Percentiles rank a stretch among this genome's conserved stretches.
phyloP scores from a whole-genome alignment of 768 basidiomycete species.

The Lactarius deliciosus region DNA sequence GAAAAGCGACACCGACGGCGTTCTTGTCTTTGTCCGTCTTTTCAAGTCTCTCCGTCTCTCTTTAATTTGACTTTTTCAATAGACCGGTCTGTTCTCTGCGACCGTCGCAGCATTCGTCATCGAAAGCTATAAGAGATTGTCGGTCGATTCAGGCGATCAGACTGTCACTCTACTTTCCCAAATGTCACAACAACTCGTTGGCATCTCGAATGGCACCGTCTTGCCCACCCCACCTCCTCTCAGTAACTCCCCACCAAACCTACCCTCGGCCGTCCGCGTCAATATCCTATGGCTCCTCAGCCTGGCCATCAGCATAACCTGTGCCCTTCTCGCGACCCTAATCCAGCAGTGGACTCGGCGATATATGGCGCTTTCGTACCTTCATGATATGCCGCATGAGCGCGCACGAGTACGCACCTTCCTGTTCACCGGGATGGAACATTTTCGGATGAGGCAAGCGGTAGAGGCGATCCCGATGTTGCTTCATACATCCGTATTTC shows the following conservation, averaged over 20 bases:
- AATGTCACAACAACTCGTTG: slow-evolving; percentile 7
- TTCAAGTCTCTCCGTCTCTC: neutral
- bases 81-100: slow-evolving; percentile 15
- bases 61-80: neutral
- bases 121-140: neutral
- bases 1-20: slow-evolving; percentile 3
- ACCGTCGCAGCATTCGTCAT: slow-evolving; percentile 9
- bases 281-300: slow-evolving; percentile 12
- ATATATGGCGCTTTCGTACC: slow-evolving; percentile 8
- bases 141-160: neutral
- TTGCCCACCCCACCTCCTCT: neutral
- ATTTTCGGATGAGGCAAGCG: slow-evolving; percentile 7
- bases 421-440: slow-evolving; percentile 8
- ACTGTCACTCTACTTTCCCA: slow-evolving; percentile 5
- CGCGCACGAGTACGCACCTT: slow-evolving; percentile 12
- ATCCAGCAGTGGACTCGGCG: slow-evolving; percentile 6
- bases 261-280: neutral
- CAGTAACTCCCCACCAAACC: neutral
- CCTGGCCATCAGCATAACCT: slow-evolving; percentile 9
- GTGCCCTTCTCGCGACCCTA: slow-evolving; percentile 10
- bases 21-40: slow-evolving; percentile 7
- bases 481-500: slow-evolving; percentile 10
- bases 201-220: neutral
- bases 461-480: slow-evolving; percentile 8
- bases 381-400: slow-evolving; percentile 6